These are phyloP conservation scores for Eucalyptus urophylla DNA, from an alignment of 345 rosid genomes.

Conservation along the genomic window DNA sequence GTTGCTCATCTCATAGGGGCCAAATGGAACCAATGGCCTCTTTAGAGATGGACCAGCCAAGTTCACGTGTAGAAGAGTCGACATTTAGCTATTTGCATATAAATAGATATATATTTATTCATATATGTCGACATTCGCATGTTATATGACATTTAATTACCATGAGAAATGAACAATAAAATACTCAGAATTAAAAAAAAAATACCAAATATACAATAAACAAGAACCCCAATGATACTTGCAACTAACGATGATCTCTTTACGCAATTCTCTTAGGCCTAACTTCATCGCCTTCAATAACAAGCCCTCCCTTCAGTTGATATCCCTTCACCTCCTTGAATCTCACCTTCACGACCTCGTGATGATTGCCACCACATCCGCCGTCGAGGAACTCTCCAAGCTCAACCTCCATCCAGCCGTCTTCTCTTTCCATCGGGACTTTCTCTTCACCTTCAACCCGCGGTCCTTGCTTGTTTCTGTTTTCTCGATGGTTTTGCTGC, in stretches of 20 bases:
- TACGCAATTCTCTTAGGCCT: slow-evolving; percentile 30
- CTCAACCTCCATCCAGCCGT: slow-evolving; percentile 86
- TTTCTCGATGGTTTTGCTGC: neutral
- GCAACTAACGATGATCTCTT: neutral
- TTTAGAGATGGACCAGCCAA: no score
- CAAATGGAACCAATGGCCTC: no score
- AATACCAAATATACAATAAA: no score
- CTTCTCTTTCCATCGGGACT: slow-evolving; percentile 19
- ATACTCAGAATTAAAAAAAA: no score
- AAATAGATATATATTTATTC: neutral
- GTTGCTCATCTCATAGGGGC: no score
- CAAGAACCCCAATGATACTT: neutral
- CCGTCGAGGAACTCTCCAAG: slow-evolving; percentile 51
- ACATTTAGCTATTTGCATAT: no score
- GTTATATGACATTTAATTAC: neutral
- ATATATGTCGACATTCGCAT: neutral
- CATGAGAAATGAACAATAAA: no score
- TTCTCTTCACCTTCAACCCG: neutral
- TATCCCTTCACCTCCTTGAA: slow-evolving; percentile 62
- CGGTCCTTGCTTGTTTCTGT: neutral
- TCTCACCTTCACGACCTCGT: slow-evolving; percentile 38
- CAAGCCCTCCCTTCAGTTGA: slow-evolving; percentile 55
- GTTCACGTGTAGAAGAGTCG: no score
- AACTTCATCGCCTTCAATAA: slow-evolving; percentile 66
- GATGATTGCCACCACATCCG: neutral